These are phyloP conservation scores for Pleurotus giganteus DNA, from an alignment of 768 basidiomycete genomes.

Conservation along the genomic window DNA sequence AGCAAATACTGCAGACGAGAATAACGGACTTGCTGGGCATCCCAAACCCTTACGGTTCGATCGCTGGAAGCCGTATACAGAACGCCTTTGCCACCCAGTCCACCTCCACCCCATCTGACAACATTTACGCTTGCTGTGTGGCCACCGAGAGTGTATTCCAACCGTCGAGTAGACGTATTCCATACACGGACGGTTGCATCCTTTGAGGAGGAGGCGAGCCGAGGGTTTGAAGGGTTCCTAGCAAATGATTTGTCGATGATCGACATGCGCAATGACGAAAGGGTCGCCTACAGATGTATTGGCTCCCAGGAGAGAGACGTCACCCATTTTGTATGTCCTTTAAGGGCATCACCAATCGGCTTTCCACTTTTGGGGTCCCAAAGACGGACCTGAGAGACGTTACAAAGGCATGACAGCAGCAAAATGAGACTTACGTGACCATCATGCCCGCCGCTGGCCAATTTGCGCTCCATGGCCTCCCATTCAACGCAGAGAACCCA, in stretches of 20 bases:
- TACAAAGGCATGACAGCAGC: slow-evolving; percentile 3
- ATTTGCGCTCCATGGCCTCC: slow-evolving; percentile 87
- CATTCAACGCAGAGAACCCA: slow-evolving; percentile 98
- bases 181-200: slow-evolving; percentile 96
- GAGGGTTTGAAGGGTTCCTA: slow-evolving; percentile 76
- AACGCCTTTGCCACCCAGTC: slow-evolving; percentile 54
- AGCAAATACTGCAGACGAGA: slow-evolving; percentile 5
- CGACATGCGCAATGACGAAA: slow-evolving; percentile 1
- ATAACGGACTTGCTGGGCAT: slow-evolving; percentile 64
- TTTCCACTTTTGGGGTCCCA: slow-evolving; percentile 96
- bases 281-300: slow-evolving; percentile 71
- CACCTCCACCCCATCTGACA: slow-evolving; percentile 94
- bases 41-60: slow-evolving; percentile 93
- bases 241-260: slow-evolving; percentile 2
- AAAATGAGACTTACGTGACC: slow-evolving; percentile 63
- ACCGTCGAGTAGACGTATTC: slow-evolving; percentile 67
- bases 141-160: slow-evolving; percentile 86
- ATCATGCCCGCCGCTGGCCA: slow-evolving; percentile 95
- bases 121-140: slow-evolving; percentile 95
- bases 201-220: slow-evolving; percentile 93
- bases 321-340: slow-evolving; percentile 96
- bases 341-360: slow-evolving; percentile 82
- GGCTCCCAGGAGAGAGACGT: slow-evolving; percentile 96
- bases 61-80: slow-evolving; percentile 96
- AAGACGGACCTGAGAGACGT: slow-evolving; percentile 55